A percentile compares a stretch with the other conserved stretches of the same genome.
These are phyloP conservation scores for Penicillium sp. DNA, from an alignment of 2,329 filamentous ascomycete species.

Conservation along the genomic window DNA sequence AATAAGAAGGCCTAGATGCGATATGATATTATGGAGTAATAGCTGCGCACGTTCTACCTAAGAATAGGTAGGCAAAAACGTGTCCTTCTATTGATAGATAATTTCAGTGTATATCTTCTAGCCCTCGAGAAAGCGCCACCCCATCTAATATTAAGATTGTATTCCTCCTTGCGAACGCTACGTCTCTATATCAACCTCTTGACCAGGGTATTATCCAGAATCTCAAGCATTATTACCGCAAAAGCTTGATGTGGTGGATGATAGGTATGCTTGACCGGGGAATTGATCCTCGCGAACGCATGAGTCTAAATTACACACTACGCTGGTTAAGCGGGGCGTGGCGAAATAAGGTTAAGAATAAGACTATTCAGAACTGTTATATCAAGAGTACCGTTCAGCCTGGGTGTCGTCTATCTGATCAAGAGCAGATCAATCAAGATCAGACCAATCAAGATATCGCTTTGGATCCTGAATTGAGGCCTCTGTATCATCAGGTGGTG, in stretches of 20 bases:
- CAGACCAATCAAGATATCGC: no score
- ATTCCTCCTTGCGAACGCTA: conserved; percentile 10
- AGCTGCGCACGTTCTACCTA: conserved; percentile 5
- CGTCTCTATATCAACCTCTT: conserved; percentile 11
- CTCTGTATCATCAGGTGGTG: no score
- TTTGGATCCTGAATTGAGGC: no score
- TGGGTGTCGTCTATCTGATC: no score
- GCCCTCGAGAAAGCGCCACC: conserved; percentile 2
- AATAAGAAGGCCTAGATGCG: not conserved
- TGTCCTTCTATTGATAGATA: conserved; percentile 18
- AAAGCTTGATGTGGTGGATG: conserved; percentile 6
- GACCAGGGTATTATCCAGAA: conserved; percentile 13
- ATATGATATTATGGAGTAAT: conserved; percentile 5
- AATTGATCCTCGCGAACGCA: not conserved
- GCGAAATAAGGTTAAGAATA: not conserved
- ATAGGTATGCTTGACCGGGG: conserved; percentile 3
- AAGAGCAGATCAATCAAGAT: no score
- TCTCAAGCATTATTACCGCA: conserved; percentile 7
- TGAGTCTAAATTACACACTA: conserved; percentile 6
- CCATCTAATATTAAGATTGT: conserved; percentile 11
- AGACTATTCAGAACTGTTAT: no score
- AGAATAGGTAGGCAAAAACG: not conserved
- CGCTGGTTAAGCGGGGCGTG: not conserved
- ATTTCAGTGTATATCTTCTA: conserved; percentile 11
- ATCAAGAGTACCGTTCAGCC: no score